Evolutionary conservation across 2,329 filamentous ascomycete genomes (phyloP), one percentile per base, ranked within the genome.

Genomic region (Fonsecaea pedrosoi): DNA sequence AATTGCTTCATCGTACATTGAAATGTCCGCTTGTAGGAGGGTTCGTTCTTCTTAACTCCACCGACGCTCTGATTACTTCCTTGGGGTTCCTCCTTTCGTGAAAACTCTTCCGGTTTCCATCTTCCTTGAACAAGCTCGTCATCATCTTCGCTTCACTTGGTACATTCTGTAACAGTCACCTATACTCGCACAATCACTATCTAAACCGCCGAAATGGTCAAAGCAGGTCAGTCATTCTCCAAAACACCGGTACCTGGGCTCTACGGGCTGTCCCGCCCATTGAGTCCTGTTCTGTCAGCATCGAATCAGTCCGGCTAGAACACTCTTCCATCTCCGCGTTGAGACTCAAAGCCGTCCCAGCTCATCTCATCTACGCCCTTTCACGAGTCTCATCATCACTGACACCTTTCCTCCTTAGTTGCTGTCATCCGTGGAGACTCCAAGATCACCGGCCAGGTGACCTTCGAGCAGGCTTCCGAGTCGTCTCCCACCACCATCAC

Each of bases 381-480:
- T 54, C 34, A 9, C 40, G 7, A 37, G 34, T 21, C 15, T 32
- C 8, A 54, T 18, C 54, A 25, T 42, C 54, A 68, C 72, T 76
- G 62, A 74, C 58, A 66, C 54, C 67, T 42, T 32, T 34, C 61
- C 54, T 40, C 45, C 76, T 68, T 78, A 98, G 95, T 98, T 85
- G 92, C 91, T 84, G 92, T 97, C 81, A 84, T 99, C 86, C 94
- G 95, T 83, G 95, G 95, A 88, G 95, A 98, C 88, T 92, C 93
- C 82, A 96, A 94, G 86, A 85, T 99, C 87, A 85, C 88, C 79
- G 95, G 95, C 78, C 95, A 92, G 83, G 91, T 99, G 78, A 90
- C 89, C 84, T 97, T 99, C 82, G 93, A 96, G 86, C 95, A 99
- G 86, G 86, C 86, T 73, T 87, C 86, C 80, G 95, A 97, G 87